Base-by-base conservation (phyloP, 345 rosid species). In the Lumnitzera racemosa region DNA sequence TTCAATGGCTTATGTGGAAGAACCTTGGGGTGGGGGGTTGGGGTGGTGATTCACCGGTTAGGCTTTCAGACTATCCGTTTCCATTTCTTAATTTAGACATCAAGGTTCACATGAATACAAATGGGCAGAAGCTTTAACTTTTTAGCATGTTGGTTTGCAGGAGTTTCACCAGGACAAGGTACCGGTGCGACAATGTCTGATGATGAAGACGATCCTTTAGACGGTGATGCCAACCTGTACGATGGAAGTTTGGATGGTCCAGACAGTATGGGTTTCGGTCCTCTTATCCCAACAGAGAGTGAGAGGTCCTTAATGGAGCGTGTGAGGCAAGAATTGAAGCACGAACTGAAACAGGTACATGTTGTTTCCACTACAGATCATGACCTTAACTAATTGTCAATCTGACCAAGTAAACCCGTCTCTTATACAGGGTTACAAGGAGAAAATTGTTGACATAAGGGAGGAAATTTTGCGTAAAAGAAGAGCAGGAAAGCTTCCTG, bases 181-280 rank as follows among this genome's bases (percentile, higher is more conserved):
- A 88, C 86, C 11, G 96, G 96, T 2, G 96, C 96, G 50, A 94
- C 99, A 58, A 94, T 94, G 99, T 94, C 99, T 0, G 99, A 94
- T 46, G 96, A 90, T 15, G 99, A 94, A 15, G 97, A 94, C 10
- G 99, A 94, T 61, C 97, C 82, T 73, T 86, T 82, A 16, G 99
- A 94, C 31, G 81, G 95, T 17, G 99, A 90, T 56, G 77, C 86
- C 56, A 86, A 80, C 77, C 61, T 90, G 81, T 90, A 79, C 24
- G 99, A 86, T 69, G 92, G 83, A 61, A 74, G 83, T 57, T 61
- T 90, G 74, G 99, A 90, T 3, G 89, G 83, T 9, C 43, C 43
- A 36, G 95, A 87, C 67, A 63, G 70, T 17, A 73, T 94, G 81
- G 99, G 97, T 7, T 94, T 94, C 25, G 99, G 99, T 64, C 97